Percentiles rank a stretch among this genome's conserved stretches.
Evolutionary conservation across 163 green algal genomes (phyloP).

Genomic region (Chlamydomonas reinhardtii): DNA sequence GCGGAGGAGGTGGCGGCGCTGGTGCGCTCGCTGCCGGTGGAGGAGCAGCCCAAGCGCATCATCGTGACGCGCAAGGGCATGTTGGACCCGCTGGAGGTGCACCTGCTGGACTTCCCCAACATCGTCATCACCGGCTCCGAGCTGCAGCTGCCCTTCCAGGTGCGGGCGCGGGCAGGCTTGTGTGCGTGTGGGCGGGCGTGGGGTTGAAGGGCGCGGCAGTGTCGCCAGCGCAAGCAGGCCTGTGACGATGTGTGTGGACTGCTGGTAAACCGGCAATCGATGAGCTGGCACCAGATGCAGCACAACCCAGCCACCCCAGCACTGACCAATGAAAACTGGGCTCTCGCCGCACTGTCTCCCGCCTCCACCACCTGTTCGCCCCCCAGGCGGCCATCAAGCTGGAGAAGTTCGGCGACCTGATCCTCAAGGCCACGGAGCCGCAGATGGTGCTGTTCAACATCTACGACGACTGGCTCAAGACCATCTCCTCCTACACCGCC

Average conservation of each 20-base stretch:
- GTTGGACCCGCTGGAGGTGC: constrained; percentile 99
- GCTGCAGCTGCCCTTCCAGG: constrained; percentile 99
- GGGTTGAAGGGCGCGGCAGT: no score
- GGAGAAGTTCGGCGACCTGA: constrained; percentile 99
- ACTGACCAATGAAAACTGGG: no score
- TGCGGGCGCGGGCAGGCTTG: background rate
- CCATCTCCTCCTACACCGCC: constrained; percentile 94
- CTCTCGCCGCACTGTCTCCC: no score
- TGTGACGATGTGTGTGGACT: no score
- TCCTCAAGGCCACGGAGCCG: constrained; percentile 90
- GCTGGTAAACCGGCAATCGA: no score
- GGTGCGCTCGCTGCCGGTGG: constrained; percentile 91
- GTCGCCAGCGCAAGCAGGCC: no score
- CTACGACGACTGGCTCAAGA: constrained; percentile 99
- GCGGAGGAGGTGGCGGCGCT: constrained; percentile 95
- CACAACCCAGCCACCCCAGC: no score
- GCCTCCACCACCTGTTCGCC: no score
- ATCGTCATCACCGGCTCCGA: constrained; percentile 99
- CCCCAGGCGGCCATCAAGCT: constrained; percentile 94
- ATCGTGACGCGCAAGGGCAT: constrained; percentile 99
- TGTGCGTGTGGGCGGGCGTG: background rate
- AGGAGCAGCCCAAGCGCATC: constrained; percentile 99
- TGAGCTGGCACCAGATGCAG: no score
- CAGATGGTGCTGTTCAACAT: constrained; percentile 99
- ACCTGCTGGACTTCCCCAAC: constrained; percentile 99